A percentile compares a stretch with the other conserved stretches of the same genome.
phyloP scores from a whole-genome alignment of 805 yeast genomes.

The Yarrowia hollandica region DNA sequence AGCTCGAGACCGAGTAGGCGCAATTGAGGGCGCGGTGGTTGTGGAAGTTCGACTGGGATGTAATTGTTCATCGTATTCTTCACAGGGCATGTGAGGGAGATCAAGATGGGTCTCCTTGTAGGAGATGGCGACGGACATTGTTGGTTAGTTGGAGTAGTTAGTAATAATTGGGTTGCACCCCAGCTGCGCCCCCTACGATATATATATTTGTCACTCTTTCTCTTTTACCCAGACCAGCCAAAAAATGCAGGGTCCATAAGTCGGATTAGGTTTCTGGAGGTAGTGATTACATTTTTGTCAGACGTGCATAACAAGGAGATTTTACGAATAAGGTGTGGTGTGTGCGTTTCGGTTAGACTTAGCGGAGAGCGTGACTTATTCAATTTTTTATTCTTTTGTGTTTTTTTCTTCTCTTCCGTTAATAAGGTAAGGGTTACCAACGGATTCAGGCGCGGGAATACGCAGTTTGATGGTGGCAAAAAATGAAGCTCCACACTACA shows the following conservation, averaged over 20 bases:
- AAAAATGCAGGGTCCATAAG: constrained; percentile 20
- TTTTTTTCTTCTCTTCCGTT: too few species aligned
- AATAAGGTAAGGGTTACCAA: too few species aligned
- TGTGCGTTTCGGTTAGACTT: constrained; percentile 8
- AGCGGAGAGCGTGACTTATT: constrained; percentile 11
- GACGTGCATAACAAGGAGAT: constrained; percentile 26
- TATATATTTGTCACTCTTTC: constrained; percentile 7
- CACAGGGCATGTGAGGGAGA: constrained; percentile 26
- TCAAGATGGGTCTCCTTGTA: constrained; percentile 16
- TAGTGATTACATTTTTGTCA: constrained; percentile 22
- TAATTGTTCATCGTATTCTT: constrained; percentile 11
- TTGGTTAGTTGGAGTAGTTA: neutral
- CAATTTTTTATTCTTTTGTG: too few species aligned
- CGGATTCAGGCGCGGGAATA: constrained; percentile 6
- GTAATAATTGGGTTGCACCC: neutral
- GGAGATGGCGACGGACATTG: constrained; percentile 4
- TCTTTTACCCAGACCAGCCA: neutral
- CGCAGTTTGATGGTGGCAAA: neutral
- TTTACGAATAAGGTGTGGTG: neutral
- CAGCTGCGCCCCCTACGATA: constrained; percentile 1
- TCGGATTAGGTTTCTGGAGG: constrained; percentile 13
- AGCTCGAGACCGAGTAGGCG: neutral
- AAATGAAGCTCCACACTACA: too few species aligned
- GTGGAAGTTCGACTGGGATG: constrained; percentile 2
- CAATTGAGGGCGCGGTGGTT: neutral